These are phyloP conservation scores for Podaxis sp. DNA, from an alignment of 768 basidiomycete genomes.

Conservation along the genomic window DNA sequence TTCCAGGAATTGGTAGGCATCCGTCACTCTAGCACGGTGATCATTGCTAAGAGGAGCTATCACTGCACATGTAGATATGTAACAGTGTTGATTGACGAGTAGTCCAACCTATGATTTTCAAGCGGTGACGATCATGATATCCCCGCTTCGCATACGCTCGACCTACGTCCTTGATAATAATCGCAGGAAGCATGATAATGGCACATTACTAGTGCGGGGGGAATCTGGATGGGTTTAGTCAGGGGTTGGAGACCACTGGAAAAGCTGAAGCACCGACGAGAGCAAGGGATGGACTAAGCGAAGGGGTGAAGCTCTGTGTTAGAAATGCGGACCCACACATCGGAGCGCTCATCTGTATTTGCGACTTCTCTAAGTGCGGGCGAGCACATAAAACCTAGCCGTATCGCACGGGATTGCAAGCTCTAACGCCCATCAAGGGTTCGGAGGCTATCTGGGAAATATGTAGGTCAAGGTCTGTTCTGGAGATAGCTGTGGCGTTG, in stretches of 20 bases:
- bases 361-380: not conserved
- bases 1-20: not conserved
- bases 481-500: not conserved
- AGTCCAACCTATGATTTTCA: not conserved
- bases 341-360: not conserved
- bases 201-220: not conserved
- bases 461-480: not conserved
- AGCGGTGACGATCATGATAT: not conserved
- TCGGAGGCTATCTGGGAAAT: not conserved
- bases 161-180: not conserved
- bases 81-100: not conserved
- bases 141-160: not conserved
- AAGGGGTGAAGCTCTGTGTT: not conserved
- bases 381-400: not conserved
- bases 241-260: not conserved
- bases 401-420: not conserved
- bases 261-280: not conserved
- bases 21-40: no score
- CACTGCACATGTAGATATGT: not conserved
- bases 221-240: not conserved
- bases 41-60: not conserved
- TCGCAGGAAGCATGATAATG: not conserved
- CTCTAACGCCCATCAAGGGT: conserved; percentile 9
- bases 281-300: not conserved
- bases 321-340: not conserved